Conservation (phyloP, 2,329 filamentous ascomycete species). For the Penicillium sp. region DNA sequence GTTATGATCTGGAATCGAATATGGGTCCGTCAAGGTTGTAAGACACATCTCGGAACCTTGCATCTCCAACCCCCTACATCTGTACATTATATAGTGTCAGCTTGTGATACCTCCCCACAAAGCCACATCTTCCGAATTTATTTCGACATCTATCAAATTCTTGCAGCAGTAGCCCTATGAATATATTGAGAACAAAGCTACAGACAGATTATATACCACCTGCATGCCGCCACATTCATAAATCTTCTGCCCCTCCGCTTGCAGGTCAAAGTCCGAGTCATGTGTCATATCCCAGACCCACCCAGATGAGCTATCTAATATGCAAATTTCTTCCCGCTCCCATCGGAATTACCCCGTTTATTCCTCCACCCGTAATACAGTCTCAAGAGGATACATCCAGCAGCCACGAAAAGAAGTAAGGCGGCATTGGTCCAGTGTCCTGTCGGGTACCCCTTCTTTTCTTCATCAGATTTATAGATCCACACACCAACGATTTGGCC, state of each 20-base stretch:
- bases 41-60: too few relatives aligned
- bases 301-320: conserved; percentile 21
- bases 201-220: too few relatives aligned
- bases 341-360: conserved; percentile 18
- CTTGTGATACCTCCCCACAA: too few relatives aligned
- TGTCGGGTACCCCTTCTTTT: conserved; percentile 62
- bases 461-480: conserved; percentile 69
- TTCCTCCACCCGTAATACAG: conserved; percentile 57
- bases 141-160: too few relatives aligned
- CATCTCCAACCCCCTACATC: too few relatives aligned
- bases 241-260: background rate
- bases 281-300: conserved; percentile 3
- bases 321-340: conserved; percentile 25
- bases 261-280: background rate
- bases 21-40: too few relatives aligned
- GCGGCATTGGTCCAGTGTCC: conserved; percentile 69
- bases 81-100: too few relatives aligned
- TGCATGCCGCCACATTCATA: background rate
- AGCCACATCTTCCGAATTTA: too few relatives aligned
- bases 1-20: too few relatives aligned
- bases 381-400: conserved; percentile 56
- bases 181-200: too few relatives aligned
- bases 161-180: too few relatives aligned
- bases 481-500: conserved; percentile 73
- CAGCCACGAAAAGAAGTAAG: conserved; percentile 59